A percentile compares a stretch with the other conserved stretches of the same genome.
These are phyloP conservation scores for Globisporangium sylvaticum DNA, from an alignment of 352 stramenopile species.

Conservation along the genomic window DNA sequence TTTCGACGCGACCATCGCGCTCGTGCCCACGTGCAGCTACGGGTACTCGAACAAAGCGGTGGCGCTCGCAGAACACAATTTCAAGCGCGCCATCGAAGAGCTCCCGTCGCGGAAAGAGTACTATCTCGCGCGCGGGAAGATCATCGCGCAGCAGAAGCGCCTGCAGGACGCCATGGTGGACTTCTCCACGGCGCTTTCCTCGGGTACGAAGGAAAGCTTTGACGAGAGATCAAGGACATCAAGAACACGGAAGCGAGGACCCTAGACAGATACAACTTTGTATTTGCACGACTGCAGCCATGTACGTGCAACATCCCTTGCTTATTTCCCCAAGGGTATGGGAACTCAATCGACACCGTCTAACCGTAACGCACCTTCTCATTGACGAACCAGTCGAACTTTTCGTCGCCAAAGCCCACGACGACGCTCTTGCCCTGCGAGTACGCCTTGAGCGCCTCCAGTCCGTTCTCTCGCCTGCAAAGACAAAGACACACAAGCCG, in stretches of 20 bases:
- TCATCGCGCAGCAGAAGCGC: constrained; percentile 68
- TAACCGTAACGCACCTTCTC: constrained; percentile 56
- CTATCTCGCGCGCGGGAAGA: constrained; percentile 60
- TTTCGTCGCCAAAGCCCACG: constrained; percentile 48
- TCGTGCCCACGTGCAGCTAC: constrained; percentile 60
- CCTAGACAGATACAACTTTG: not conserved
- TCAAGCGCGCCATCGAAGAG: constrained; percentile 67
- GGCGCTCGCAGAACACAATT: constrained; percentile 38
- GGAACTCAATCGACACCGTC: not conserved
- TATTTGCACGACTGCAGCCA: not conserved
- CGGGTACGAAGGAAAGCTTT: constrained; percentile 70
- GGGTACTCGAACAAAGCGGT: constrained; percentile 65
- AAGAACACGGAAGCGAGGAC: not conserved
- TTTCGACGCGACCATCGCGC: constrained; percentile 47
- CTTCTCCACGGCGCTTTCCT: constrained; percentile 72
- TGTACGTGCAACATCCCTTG: not conserved
- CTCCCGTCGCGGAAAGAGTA: constrained; percentile 66
- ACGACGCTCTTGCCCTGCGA: constrained; percentile 78
- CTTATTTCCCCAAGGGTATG: not conserved
- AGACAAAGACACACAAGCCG: not conserved
- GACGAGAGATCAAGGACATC: constrained; percentile 14
- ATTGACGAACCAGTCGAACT: constrained; percentile 79
- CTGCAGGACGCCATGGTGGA: constrained; percentile 79
- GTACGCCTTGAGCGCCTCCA: constrained; percentile 63
- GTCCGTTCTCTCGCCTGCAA: constrained; percentile 83